Base-by-base conservation (phyloP, 2,329 filamentous ascomycete genomes). In the Aureobasidium uvarum region DNA sequence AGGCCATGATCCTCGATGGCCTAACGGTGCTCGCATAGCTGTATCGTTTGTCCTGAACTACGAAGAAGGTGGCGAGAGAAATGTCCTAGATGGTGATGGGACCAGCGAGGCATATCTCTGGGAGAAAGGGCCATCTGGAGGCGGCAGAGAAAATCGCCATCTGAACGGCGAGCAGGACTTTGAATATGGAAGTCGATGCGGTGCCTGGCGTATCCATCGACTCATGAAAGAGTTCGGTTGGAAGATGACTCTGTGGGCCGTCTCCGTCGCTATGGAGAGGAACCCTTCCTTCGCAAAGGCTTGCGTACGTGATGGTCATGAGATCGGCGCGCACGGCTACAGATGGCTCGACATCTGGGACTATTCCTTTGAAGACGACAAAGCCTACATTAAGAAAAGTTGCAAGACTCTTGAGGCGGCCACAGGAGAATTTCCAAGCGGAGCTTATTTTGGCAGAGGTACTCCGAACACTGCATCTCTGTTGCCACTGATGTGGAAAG, bases 111-210 rank as follows among this genome's bases (percentile, higher is more conserved):
- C 73, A 6, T 75, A 75, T 63, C 72, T 78, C 23, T 76, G 75
- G 66, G 78, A 82, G 67, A 79, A 76, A 69, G 69, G 69, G 31
- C 63, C 66, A 36, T 69, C 68, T 0, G 70, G 70, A 36, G 71
- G 70, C 36, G 68, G 78, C 78, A 62, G 77, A 78, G 55, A 76
- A 76, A 58, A 74, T 68, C 77, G 81, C 60, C 77, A 77, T 63
- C 75, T 79, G 68, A 83, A 81, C 67, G 76, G 76, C 56, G 81
- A 84, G 72, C 69, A 71, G 38, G 81, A 83, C 67, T 84, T 81
- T 67, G 81, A 84, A 66, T 84, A 84, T 69, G 81, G 76, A 28
- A 72, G 70, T 18, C 70, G 76, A 13, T 70, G 72, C 2, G 75
- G 75, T 5, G 73, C 76, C 6, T 80, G 78, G 78, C 70, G 78